These are phyloP conservation scores for Cucurbita argyrosperma DNA, from an alignment of 306 rosid genomes.

Conservation along the genomic window DNA sequence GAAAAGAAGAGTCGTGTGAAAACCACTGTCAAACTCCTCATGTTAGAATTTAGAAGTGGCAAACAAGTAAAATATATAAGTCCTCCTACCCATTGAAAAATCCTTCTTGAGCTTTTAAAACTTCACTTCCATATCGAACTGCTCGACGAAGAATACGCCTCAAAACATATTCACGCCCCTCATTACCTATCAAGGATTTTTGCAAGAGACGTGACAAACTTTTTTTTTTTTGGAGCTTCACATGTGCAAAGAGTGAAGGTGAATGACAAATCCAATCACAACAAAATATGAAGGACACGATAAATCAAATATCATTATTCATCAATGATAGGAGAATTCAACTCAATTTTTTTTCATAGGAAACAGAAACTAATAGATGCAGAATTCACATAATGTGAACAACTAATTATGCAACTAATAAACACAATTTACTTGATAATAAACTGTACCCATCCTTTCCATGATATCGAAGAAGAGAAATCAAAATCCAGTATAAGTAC, in stretches of 20 bases:
- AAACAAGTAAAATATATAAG: not conserved
- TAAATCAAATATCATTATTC: not conserved
- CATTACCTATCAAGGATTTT: slow-evolving; percentile 48
- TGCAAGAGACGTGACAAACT: not conserved
- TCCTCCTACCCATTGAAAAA: slow-evolving; percentile 70
- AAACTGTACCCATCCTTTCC: not conserved
- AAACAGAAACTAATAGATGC: too few relatives aligned
- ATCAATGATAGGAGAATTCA: not conserved
- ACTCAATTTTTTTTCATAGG: not conserved
- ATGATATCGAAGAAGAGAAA: not conserved
- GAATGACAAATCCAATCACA: not conserved
- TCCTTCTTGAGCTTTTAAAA: slow-evolving; percentile 81
- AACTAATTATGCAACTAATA: not conserved
- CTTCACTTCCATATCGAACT: slow-evolving; percentile 94
- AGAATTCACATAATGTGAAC: not conserved
- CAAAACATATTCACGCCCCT: slow-evolving; percentile 93
- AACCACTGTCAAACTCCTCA: not conserved
- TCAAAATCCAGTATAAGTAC: not conserved
- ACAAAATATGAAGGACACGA: not conserved
- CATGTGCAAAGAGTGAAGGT: not conserved
- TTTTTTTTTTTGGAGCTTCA: not conserved
- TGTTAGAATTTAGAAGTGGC: not conserved
- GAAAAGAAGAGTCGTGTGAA: not conserved
- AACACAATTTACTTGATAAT: not conserved
- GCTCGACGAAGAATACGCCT: slow-evolving; percentile 99